Evolutionary conservation across 441 rosid species (phyloP).

Genomic region (Pelargonium hybrid): DNA sequence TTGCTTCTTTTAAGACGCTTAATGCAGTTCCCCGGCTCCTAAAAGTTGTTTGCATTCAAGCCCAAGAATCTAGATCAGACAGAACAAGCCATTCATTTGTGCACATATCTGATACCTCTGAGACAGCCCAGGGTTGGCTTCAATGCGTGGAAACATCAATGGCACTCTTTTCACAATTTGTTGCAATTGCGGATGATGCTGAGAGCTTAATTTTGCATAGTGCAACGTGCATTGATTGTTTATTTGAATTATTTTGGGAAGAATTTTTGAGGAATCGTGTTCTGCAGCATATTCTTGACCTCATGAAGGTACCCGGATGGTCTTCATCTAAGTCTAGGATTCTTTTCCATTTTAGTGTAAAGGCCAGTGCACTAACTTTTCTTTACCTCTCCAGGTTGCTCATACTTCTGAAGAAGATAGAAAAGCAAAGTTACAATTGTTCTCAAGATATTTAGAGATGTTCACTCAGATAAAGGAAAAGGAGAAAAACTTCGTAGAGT

Average conservation of each 20-base stretch:
- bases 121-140: constrained; percentile 37
- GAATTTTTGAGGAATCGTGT: constrained; percentile 56
- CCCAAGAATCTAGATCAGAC: constrained; percentile 45
- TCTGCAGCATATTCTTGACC: constrained; percentile 57
- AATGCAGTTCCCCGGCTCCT: constrained; percentile 71
- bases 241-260: constrained; percentile 95
- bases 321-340: constrained; percentile 13
- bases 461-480: constrained; percentile 89
- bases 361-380: constrained; percentile 15
- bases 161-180: constrained; percentile 54
- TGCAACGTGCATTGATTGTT: constrained; percentile 55
- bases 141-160: constrained; percentile 60
- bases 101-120: constrained; percentile 30
- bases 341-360: constrained; percentile 12
- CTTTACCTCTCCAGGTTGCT: constrained; percentile 36
- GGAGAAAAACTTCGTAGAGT: constrained; percentile 50
- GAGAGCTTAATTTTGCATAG: constrained; percentile 51
- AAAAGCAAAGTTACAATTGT: constrained; percentile 59
- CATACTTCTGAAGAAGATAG: constrained; percentile 56
- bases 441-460: constrained; percentile 87
- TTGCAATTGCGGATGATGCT: constrained; percentile 52
- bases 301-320: constrained; percentile 64
- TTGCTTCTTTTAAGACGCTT: constrained; percentile 61
- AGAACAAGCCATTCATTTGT: constrained; percentile 23
- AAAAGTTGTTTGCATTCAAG: constrained; percentile 68